Evolutionary conservation across 768 basidiomycete species (phyloP), one percentile per base, ranked within the genome.

Genomic region (Lentinula sp.): DNA sequence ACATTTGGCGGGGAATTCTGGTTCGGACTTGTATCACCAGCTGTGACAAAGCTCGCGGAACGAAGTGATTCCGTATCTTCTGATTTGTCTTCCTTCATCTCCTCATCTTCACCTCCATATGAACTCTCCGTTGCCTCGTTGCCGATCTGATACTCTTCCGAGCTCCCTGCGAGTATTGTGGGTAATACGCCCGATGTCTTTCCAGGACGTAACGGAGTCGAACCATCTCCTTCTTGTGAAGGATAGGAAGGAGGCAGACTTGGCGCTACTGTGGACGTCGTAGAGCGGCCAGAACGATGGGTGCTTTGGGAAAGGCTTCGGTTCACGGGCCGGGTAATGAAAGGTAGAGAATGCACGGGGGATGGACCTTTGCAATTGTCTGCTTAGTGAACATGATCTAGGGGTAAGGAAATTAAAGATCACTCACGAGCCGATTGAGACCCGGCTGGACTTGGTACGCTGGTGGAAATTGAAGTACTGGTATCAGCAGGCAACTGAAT

Each of bases 281-380:
- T 63, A 15, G 77, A 80, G 13, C 66, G 66, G 13, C 73, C 73
- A 4, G 84, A 83, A 39, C 76, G 70, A 60, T 86, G 81, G 1
- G 87, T 89, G 1, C 80, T 82, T 61, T 87, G 78, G 28, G 86
- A 87, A 46, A 81, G 74, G 5, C 88, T 85, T 37, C 88, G 77
- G 66, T 88, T 89, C 60, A 89, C 71, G 11, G 82, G 84, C 2
- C 88, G 81, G 5, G 81, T 77, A 49, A 90, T 75, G 67, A 90
- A 89, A 0, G 84, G 79, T 28, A 74, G 74, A 7, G 79, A 78
- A 64, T 81, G 78, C 34, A 70, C 72, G 11, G 79, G 78, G 13
- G 83, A 84, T 15, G 81, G 82, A 42, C 80, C 82, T 81, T 57
- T 21, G 40, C 8, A 23, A 18, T 51, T 21, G 15, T 16, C 59